Conservation (phyloP, 2,329 filamentous ascomycete species). For the Leptographium procerum region DNA sequence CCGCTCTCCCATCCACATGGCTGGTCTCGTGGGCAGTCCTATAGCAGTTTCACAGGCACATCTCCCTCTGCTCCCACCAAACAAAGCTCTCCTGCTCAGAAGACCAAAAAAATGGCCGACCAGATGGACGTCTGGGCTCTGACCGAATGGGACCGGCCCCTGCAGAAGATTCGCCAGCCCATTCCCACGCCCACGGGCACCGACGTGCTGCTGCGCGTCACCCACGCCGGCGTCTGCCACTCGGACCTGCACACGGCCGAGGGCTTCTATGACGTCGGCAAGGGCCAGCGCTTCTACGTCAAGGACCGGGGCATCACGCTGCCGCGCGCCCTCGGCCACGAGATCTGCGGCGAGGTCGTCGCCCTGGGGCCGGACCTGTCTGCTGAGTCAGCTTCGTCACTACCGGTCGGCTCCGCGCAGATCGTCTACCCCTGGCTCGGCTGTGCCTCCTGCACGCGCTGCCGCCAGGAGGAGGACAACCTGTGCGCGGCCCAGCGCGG, state of each 20-base stretch:
- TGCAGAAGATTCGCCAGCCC: slow-evolving; percentile 5
- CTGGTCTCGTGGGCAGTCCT: neutral
- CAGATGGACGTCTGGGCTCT: slow-evolving; percentile 6
- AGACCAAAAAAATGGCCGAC: neutral
- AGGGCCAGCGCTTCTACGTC: slow-evolving; percentile 3
- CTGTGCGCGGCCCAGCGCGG: slow-evolving; percentile 6
- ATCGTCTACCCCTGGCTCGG: slow-evolving; percentile 8
- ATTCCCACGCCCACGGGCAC: neutral
- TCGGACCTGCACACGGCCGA: slow-evolving; percentile 7
- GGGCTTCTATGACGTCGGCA: slow-evolving; percentile 7
- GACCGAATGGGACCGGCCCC: slow-evolving; percentile 5
- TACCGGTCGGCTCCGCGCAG: slow-evolving; percentile 1
- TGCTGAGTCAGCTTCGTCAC: neutral
- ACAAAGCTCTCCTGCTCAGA: neutral
- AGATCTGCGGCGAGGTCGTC: slow-evolving; percentile 5
- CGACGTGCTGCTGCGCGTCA: slow-evolving; percentile 4
- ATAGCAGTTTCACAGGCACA: too few relatives aligned
- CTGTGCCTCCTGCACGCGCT: slow-evolving; percentile 5
- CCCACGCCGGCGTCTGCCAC: slow-evolving; percentile 7
- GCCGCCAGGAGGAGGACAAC: slow-evolving; percentile 6
- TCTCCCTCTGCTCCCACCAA: too few relatives aligned
- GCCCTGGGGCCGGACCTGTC: slow-evolving; percentile 2
- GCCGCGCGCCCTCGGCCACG: slow-evolving; percentile 5
- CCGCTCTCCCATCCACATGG: neutral
- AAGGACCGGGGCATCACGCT: slow-evolving; percentile 7